phyloP scores from a whole-genome alignment of 2,329 filamentous ascomycete species.

The Aspergillus proliferans region DNA sequence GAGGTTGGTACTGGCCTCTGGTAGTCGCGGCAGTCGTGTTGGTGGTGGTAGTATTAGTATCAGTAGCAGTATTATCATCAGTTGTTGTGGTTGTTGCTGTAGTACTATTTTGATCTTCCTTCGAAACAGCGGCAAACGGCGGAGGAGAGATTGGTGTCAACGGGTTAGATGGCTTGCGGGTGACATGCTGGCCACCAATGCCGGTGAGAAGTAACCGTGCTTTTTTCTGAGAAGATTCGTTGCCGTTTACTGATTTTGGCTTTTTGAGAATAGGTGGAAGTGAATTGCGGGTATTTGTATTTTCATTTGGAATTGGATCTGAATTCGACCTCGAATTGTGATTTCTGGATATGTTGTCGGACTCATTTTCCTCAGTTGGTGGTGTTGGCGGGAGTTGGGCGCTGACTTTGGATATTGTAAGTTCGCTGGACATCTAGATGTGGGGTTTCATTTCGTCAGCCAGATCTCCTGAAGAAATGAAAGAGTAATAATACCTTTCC shows the following conservation, averaged over 20 bases:
- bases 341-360: neutral
- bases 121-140: neutral
- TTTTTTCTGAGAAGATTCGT: conserved; percentile 21
- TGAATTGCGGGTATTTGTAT: conserved; percentile 14
- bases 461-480: neutral
- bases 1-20: conserved; percentile 3
- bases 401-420: too few species aligned
- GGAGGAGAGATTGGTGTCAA: conserved; percentile 14
- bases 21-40: conserved; percentile 2
- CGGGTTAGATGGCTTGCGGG: conserved; percentile 20
- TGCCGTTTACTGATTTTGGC: conserved; percentile 14
- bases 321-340: neutral
- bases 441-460: too few species aligned
- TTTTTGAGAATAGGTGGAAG: conserved; percentile 36
- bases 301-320: neutral
- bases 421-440: too few species aligned
- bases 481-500: neutral
- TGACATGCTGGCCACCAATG: conserved; percentile 18
- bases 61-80: neutral
- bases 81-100: neutral
- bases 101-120: too few species aligned
- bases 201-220: conserved; percentile 27
- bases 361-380: neutral
- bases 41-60: neutral
- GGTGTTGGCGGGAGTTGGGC: neutral